Conservation (phyloP, 805 yeast species). For the Ogataea sp. region DNA sequence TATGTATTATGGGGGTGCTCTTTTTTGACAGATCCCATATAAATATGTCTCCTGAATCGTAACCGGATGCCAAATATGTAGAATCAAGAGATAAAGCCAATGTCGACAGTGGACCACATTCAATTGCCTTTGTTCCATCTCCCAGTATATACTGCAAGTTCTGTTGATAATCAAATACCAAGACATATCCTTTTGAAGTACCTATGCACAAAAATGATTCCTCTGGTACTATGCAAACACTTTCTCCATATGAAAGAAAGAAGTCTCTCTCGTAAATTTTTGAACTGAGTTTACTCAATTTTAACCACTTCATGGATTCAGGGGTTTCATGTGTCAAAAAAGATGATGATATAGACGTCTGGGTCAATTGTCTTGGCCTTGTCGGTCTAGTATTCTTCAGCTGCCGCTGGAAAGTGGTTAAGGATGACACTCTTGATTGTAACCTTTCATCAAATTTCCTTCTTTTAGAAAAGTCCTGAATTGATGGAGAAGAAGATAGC, state of each 20-base stretch:
- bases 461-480: neutral
- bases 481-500: neutral
- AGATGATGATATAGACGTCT: neutral
- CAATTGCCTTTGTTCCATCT: conserved; percentile 19
- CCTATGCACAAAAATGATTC: conserved; percentile 50
- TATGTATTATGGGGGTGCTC: conserved; percentile 19
- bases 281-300: conserved; percentile 17
- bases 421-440: conserved; percentile 8
- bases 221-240: conserved; percentile 36
- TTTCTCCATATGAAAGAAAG: conserved; percentile 36
- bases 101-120: conserved; percentile 42
- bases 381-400: too few species aligned
- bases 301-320: conserved; percentile 21
- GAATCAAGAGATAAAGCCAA: conserved; percentile 63
- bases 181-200: conserved; percentile 55
- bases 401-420: too few species aligned
- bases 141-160: conserved; percentile 34
- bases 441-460: conserved; percentile 14
- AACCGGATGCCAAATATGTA: conserved; percentile 62
- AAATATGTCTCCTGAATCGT: conserved; percentile 51
- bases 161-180: conserved; percentile 67
- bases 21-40: conserved; percentile 54
- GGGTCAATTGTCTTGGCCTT: neutral
- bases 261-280: conserved; percentile 12
- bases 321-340: conserved; percentile 3